Percentiles rank a stretch among this genome's conserved stretches.
Evolutionary conservation across 768 basidiomycete species (phyloP).

Genomic region (Amanita polypyramis): DNA sequence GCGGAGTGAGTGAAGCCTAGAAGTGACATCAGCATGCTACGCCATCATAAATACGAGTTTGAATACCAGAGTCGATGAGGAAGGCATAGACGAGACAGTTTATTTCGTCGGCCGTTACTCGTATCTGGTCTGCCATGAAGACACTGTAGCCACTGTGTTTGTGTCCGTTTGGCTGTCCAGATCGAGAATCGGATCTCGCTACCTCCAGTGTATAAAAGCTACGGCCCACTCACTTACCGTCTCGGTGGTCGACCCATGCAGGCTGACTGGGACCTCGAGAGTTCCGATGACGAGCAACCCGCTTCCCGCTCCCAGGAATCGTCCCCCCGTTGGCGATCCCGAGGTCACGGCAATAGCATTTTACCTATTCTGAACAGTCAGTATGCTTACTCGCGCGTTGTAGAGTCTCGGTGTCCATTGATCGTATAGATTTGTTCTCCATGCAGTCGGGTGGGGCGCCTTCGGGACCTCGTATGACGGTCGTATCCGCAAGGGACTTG

Average conservation of each 20-base stretch:
- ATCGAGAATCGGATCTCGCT: neutral
- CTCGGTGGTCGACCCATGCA: too few species aligned
- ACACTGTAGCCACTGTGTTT: neutral
- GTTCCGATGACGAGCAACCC: slow-evolving; percentile 13
- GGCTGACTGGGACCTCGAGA: slow-evolving; percentile 14
- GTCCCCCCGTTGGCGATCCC: neutral
- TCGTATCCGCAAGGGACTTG: slow-evolving; percentile 22
- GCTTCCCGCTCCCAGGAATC: neutral
- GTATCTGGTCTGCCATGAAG: slow-evolving; percentile 25
- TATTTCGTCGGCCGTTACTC: slow-evolving; percentile 72
- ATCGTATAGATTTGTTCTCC: slow-evolving; percentile 21
- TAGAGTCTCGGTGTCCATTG: neutral
- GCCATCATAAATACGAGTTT: neutral
- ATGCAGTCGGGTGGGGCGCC: slow-evolving; percentile 18
- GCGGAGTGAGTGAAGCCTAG: slow-evolving; percentile 76
- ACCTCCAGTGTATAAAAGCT: neutral
- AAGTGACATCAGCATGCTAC: slow-evolving; percentile 8
- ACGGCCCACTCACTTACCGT: slow-evolving; percentile 1
- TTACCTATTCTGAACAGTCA: slow-evolving; percentile 20
- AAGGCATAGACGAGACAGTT: slow-evolving; percentile 83
- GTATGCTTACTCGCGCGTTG: slow-evolving; percentile 1
- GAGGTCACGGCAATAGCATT: slow-evolving; percentile 8
- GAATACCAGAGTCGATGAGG: slow-evolving; percentile 67
- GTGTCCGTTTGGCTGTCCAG: neutral
- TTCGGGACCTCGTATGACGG: slow-evolving; percentile 14